Evolutionary conservation across 805 yeast species (phyloP), one percentile per base, ranked within the genome.

Genomic region (Saccharomycopsis sp.): DNA sequence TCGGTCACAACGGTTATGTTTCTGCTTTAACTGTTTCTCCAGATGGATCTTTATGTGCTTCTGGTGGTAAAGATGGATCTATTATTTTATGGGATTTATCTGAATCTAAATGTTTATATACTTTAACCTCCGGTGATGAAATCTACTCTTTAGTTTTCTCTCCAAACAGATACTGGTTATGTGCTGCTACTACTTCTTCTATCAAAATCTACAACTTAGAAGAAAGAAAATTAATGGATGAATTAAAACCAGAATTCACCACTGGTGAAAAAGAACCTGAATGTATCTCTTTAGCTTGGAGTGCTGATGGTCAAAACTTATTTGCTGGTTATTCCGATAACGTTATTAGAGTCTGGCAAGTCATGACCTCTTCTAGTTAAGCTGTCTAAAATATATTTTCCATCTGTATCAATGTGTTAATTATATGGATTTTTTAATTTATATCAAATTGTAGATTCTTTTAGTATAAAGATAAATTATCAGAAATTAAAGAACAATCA

Each of bases 91-190:
- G 99, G 99, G 94, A 88, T 75, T 76, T 89, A 72, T 74, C 78
- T 76, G 68, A 76, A 60, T 77, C 82, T 74, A 67, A 70, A 62
- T 79, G 88, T 62, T 75, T 88, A 63, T 89, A 87, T 94, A 79
- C 95, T 62, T 78, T 92, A 68, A 72, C 76, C 61, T 89, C 95
- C 59, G 86, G 92, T 68, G 92, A 89, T 64, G 97, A 89, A 77
- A 87, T 92, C 59, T 85, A 85, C 70, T 94, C 96, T 66, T 78
- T 92, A 66, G 95, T 96, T 60, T 92, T 92, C 95, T 89, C 97
- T 68, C 98, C 99, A 74, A 85, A 85, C 94, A 88, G 98, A 82
- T 92, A 85, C 94, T 92, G 98, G 98, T 83, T 92, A 69, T 89
- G 95, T 67, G 98, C 97, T 72, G 97, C 98, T 64, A 92, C 99